phyloP scores from a whole-genome alignment of 176 grass and related monocot species.

The Aegilops bicornis region DNA sequence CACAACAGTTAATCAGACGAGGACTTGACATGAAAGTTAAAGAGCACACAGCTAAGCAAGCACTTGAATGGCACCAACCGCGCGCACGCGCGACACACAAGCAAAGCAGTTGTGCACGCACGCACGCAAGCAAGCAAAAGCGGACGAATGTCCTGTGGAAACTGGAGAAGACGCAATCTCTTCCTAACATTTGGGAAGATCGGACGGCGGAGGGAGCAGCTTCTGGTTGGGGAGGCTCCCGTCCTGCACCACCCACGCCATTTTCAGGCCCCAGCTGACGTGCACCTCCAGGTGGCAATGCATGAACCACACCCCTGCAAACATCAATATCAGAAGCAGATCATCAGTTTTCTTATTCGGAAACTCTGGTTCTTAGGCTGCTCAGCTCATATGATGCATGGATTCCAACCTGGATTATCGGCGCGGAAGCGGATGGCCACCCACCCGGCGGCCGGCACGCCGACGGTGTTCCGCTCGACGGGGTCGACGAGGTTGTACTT shows the following conservation, averaged over 20 bases:
- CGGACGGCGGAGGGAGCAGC: slow-evolving; percentile 68
- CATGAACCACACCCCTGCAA: slow-evolving; percentile 81
- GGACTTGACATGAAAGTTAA: slow-evolving; percentile 10
- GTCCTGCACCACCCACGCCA: slow-evolving; percentile 81
- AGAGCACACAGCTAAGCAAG: slow-evolving; percentile 21
- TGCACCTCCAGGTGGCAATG: slow-evolving; percentile 89
- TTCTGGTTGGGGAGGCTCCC: slow-evolving; percentile 61
- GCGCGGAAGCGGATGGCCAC: slow-evolving; percentile 70
- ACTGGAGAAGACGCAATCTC: slow-evolving; percentile 33
- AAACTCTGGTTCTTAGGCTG: background rate
- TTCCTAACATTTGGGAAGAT: slow-evolving; percentile 75
- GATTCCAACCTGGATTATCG: slow-evolving; percentile 54
- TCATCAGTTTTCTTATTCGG: background rate
- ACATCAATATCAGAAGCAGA: background rate
- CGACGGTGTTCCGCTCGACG: slow-evolving; percentile 64
- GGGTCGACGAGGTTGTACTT: slow-evolving; percentile 81
- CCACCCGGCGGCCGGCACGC: slow-evolving; percentile 57
- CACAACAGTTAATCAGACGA: slow-evolving; percentile 32
- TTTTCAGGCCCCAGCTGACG: slow-evolving; percentile 85
- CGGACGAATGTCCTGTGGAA: slow-evolving; percentile 18
- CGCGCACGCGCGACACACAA: slow-evolving; percentile 1
- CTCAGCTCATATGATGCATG: background rate
- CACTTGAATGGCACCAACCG: slow-evolving; percentile 35
- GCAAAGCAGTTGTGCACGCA: background rate
- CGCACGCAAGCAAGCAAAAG: slow-evolving; percentile 11